A percentile compares a stretch with the other conserved stretches of the same genome.
Conservation (phyloP, 768 basidiomycete genomes). For the Hortiboletus flavorubellus region DNA sequence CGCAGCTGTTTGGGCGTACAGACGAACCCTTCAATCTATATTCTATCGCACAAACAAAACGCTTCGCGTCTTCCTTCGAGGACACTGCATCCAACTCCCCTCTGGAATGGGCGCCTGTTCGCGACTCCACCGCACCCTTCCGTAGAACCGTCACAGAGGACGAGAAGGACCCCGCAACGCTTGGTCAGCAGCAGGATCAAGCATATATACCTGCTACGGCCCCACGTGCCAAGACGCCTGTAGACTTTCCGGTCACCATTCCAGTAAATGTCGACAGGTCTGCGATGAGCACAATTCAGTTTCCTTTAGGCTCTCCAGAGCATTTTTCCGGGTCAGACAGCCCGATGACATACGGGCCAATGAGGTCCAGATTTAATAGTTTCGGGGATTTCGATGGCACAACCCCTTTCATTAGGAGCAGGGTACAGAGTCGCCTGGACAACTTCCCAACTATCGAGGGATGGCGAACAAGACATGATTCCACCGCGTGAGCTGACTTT, state of each 20-base stretch:
- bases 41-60: conserved; percentile 75
- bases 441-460: conserved; percentile 55
- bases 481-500: conserved; percentile 68
- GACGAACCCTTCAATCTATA: conserved; percentile 80
- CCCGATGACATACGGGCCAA: conserved; percentile 45
- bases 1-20: conserved; percentile 74
- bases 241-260: conserved; percentile 55
- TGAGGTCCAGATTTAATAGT: conserved; percentile 65
- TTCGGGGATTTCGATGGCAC: conserved; percentile 69
- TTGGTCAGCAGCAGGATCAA: conserved; percentile 37
- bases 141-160: conserved; percentile 73
- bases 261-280: conserved; percentile 48
- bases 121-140: conserved; percentile 68
- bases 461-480: conserved; percentile 86
- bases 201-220: conserved; percentile 29
- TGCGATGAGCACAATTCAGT: conserved; percentile 70
- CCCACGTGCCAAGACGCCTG: conserved; percentile 46
- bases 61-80: conserved; percentile 51
- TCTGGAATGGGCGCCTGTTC: conserved; percentile 44
- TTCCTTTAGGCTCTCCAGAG: conserved; percentile 80
- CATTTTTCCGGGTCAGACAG: conserved; percentile 48
- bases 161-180: conserved; percentile 55
- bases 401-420: conserved; percentile 81
- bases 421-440: conserved; percentile 77
- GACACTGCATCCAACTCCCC: conserved; percentile 53